These are phyloP conservation scores for Tuber calosporum DNA, from an alignment of 495 filamentous ascomycete species.

Conservation along the genomic window DNA sequence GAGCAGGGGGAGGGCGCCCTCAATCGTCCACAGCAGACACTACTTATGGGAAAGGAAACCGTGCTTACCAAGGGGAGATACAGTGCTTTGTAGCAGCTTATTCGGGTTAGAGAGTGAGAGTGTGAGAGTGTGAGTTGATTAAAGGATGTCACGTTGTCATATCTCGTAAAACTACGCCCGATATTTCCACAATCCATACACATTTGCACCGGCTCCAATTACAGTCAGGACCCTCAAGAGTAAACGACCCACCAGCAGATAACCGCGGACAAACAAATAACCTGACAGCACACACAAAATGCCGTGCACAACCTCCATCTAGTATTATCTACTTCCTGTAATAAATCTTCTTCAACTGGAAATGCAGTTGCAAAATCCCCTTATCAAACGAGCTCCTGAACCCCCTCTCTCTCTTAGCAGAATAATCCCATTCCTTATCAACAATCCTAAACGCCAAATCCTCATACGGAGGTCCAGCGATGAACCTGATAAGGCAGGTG, in stretches of 20 bases:
- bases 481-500: constrained; percentile 92
- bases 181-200: background rate
- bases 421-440: constrained; percentile 98
- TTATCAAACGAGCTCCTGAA: constrained; percentile 98
- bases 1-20: background rate
- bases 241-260: background rate
- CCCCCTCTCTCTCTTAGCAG: constrained; percentile 85
- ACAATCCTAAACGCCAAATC: constrained; percentile 97
- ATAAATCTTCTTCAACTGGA: constrained; percentile 82
- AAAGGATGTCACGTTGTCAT: background rate
- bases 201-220: background rate
- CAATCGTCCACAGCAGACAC: background rate
- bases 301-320: background rate
- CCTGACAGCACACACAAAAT: background rate
- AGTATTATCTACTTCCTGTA: constrained; percentile 36
- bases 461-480: constrained; percentile 92
- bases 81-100: background rate
- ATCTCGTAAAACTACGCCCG: background rate
- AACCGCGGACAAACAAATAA: background rate
- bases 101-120: background rate
- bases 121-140: no score
- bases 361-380: constrained; percentile 95
- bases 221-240: background rate
- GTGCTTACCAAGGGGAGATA: background rate
- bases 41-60: background rate